phyloP scores from a whole-genome alignment of 108 stramenopile genomes.

The Halocafeteria seosinensis region DNA sequence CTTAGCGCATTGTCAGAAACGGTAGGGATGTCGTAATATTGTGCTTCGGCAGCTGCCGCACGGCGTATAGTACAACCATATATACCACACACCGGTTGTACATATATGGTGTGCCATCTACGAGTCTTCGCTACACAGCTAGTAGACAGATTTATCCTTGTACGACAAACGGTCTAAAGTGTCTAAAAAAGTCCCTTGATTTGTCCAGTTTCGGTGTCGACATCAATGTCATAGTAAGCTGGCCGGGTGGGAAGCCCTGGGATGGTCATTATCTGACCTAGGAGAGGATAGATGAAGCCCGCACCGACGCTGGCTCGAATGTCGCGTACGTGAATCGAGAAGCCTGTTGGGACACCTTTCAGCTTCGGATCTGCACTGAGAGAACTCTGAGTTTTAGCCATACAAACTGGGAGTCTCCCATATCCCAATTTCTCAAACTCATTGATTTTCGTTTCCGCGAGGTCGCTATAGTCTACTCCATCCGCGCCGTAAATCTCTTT shows the following conservation, averaged over 20 bases:
- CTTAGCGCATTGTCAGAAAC: no score
- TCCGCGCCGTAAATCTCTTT: slow-evolving; percentile 88
- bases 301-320: slow-evolving; percentile 85
- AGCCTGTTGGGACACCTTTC: slow-evolving; percentile 76
- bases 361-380: slow-evolving; percentile 73
- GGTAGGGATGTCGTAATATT: no score
- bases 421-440: slow-evolving; percentile 71
- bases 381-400: slow-evolving; percentile 96
- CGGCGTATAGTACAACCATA: no score
- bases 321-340: slow-evolving; percentile 74
- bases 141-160: no score
- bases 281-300: slow-evolving; percentile 85
- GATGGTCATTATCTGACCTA: slow-evolving; percentile 96
- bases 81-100: no score
- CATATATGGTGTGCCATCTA: no score
- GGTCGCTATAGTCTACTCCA: slow-evolving; percentile 68
- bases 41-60: no score
- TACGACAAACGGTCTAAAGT: no score
- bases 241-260: slow-evolving; percentile 92
- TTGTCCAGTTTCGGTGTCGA: slow-evolving; percentile 60
- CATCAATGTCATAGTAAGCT: slow-evolving; percentile 95
- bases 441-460: slow-evolving; percentile 66
- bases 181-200: slow-evolving; percentile 81
- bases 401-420: slow-evolving; percentile 81
- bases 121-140: no score